Conservation (phyloP, 352 stramenopile species). For the Pythium biforme region DNA sequence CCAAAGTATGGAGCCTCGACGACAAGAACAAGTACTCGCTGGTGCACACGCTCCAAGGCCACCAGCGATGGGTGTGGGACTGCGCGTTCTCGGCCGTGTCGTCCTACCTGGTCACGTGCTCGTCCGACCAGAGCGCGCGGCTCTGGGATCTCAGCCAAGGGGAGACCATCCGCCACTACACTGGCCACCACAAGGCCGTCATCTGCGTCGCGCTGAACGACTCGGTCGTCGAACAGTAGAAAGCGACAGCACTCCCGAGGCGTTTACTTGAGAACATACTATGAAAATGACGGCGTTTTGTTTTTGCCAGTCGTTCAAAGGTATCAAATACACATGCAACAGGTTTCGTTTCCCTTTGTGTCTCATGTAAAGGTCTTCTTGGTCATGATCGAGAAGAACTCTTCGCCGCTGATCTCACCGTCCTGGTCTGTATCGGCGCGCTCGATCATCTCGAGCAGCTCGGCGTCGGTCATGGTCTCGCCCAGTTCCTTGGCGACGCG, state of each 20-base stretch:
- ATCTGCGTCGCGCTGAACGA: conserved; percentile 89
- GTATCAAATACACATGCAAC: conserved; percentile 25
- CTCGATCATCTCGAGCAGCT: conserved; percentile 99
- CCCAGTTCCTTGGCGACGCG: conserved; percentile 97
- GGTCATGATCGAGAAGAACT: conserved; percentile 99
- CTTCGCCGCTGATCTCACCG: conserved; percentile 96
- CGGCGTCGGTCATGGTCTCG: conserved; percentile 98
- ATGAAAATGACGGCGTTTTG: neutral
- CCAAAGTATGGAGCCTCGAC: conserved; percentile 87
- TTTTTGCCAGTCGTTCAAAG: neutral
- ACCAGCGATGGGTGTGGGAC: conserved; percentile 98
- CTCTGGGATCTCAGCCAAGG: conserved; percentile 96
- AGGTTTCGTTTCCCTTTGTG: neutral
- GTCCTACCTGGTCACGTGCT: conserved; percentile 96
- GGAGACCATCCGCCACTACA: conserved; percentile 88
- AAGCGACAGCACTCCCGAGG: neutral
- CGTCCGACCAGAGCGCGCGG: conserved; percentile 94
- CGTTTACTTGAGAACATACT: neutral
- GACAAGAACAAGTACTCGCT: conserved; percentile 41
- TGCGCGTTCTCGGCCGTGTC: conserved; percentile 97
- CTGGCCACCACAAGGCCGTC: conserved; percentile 89
- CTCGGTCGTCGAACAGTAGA: conserved; percentile 39
- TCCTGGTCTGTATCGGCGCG: conserved; percentile 94
- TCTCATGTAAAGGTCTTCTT: conserved; percentile 90
- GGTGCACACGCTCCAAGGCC: conserved; percentile 80